These are phyloP conservation scores for Rhizopogon rudus DNA, from an alignment of 768 basidiomycete species.

Conservation along the genomic window DNA sequence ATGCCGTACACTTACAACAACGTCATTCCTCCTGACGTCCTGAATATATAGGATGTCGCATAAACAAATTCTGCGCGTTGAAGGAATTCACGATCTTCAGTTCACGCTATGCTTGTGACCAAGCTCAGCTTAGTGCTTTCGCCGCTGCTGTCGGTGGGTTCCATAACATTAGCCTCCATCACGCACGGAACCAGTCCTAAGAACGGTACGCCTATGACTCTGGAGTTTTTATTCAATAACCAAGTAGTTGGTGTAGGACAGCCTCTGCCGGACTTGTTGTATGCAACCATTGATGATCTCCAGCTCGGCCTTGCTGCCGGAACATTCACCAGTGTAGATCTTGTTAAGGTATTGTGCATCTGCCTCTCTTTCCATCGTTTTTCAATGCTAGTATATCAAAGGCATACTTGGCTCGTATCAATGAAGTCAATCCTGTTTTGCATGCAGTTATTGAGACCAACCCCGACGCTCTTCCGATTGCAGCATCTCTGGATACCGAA, in stretches of 20 bases:
- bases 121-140: neutral
- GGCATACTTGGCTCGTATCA: conserved; percentile 1
- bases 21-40: too few species aligned
- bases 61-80: neutral
- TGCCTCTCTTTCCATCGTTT: neutral
- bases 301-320: neutral
- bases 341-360: neutral
- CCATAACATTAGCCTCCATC: neutral
- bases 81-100: neutral
- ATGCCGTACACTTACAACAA: neutral
- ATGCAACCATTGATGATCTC: neutral
- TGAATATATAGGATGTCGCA: neutral
- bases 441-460: neutral
- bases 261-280: neutral
- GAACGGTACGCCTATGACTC: neutral
- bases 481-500: neutral
- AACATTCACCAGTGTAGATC: neutral
- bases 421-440: neutral
- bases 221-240: neutral
- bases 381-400: neutral
- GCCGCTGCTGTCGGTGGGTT: neutral
- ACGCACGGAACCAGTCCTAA: neutral
- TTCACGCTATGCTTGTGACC: neutral
- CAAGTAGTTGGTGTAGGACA: neutral
- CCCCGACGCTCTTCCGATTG: neutral